These are phyloP conservation scores for Rhododendron molle DNA, from an alignment of 148 eudicot species.

Conservation along the genomic window DNA sequence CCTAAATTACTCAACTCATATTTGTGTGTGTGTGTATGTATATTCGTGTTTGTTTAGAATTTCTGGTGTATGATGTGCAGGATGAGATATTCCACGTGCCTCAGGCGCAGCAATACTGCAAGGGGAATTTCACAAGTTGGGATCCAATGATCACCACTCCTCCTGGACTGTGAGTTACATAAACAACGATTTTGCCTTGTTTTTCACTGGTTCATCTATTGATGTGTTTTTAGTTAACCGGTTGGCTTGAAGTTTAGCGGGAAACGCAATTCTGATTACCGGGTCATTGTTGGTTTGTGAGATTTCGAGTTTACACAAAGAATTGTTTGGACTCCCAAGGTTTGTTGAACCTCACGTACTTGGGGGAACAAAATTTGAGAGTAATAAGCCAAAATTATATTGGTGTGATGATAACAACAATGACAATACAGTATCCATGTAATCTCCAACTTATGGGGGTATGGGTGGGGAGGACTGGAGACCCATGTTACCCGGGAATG, in stretches of 20 bases:
- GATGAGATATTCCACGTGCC: constrained; percentile 96
- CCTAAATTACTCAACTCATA: background rate
- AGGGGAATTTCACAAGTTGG: constrained; percentile 76
- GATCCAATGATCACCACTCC: constrained; percentile 99
- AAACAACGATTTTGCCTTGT: background rate
- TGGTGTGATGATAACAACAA: background rate
- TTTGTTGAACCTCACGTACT: background rate
- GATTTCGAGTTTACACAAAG: background rate
- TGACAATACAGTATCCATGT: background rate
- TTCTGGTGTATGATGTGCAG: constrained; percentile 27
- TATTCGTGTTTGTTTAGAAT: background rate
- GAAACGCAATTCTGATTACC: background rate
- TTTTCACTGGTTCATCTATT: background rate
- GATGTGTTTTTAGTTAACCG: background rate
- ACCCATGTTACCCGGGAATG: no score
- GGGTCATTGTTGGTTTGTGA: background rate
- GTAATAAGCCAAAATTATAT: background rate
- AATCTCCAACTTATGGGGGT: background rate
- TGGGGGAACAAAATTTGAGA: background rate
- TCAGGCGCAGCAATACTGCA: constrained; percentile 86
- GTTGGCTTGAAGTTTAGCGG: background rate
- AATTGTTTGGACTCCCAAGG: background rate
- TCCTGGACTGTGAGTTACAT: constrained; percentile 69
- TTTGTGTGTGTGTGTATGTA: background rate
- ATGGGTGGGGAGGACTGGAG: background rate